Evolutionary conservation across 2,329 filamentous ascomycete genomes (phyloP), one percentile per base, ranked within the genome.

Genomic region (Xylariaceae sp.): DNA sequence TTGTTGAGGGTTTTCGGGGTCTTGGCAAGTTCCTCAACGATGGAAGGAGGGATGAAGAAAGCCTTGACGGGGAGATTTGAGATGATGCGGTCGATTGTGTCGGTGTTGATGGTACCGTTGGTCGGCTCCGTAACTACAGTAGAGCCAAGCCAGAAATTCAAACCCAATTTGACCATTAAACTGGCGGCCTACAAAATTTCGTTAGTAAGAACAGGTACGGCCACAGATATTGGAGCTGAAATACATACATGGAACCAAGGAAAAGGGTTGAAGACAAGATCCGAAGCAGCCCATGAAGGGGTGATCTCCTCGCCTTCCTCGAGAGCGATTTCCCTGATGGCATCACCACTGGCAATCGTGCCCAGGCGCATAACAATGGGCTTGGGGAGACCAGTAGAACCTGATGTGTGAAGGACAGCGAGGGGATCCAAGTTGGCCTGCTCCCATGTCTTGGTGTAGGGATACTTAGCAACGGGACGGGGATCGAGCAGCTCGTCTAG

Each of bases 61-160:
- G 44, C 54, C 36, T 52, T 53, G 6, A 56, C 54, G 6, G 54
- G 54, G 33, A 56, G 45, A 25, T 52, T 56, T 14, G 52, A 55
- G 37, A 56, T 53, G 39, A 56, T 52, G 22, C 54, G 54, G 38
- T 56, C 54, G 35, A 56, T 56, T 0, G 54, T 55, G 33, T 56
- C 54, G 12, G 52, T 52, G 27, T 52, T 56, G 41, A 56, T 56
- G 16, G 55, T 47, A 32, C 54, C 54, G 21, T 56, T 56, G 16
- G 54, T 56, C 29, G 54, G 54, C 37, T 56, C 54, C 12, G 54
- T 56, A 6, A 56, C 52, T 4, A 56, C 50, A 8, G 52, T 52
- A n/a, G 54, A 56, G 19, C 54, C 54, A 14, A 55, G 48, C 54
- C 54, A 56, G 37, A 53, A 56, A 35, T 56, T 56, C 27, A 56